Base-by-base conservation (phyloP, 164 flowering plant species). In the Dillenia turbinata region DNA sequence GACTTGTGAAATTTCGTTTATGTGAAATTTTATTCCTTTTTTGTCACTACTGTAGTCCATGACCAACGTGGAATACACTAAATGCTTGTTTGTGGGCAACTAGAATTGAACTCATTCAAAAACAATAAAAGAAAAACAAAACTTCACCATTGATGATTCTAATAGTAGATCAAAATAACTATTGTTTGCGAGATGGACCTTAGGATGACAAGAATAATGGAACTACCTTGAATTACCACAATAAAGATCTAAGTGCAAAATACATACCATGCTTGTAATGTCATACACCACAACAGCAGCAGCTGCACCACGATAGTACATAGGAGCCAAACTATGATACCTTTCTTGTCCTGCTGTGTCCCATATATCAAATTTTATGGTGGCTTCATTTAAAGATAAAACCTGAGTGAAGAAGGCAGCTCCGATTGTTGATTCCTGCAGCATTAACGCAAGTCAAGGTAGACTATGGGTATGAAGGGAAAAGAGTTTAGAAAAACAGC, bases 251-350 rank as follows among this genome's bases (percentile, higher is more conserved):
- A 33, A 4, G 40, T 33, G 7, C 40, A 33, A 33, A 46, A 49
- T 16, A 68, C 26, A 11, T 78, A 88, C 96, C 85, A 60, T 76
- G 85, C 80, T 85, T 66, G 97, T 77, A 63, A 92, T 79, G 70
- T 92, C 97, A 75, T 92, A 92, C 2, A 87, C 88, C 56, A 89
- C 83, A 65, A 89, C 85, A 57, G 96, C 94, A 24, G 90, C 97
- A 48, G 94, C 89, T 60, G 97, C 96, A 65, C 97, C 96, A n/a
- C 96, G 90, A 61, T 87, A 87, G 66, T 89, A 89, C 92, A 89
- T 89, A 0, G 96, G 96, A 63, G 96, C 89, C 72, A 89, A 74
- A 71, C 96, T 87, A 54, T 89, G 89, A 62, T 87, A 89, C 50
- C 96, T 61, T 66, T 89, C 96, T 70, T 89, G 96, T 56, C 96